Evolutionary conservation across 306 rosid genomes (phyloP).

Genomic region (Pyrus betulifolia): DNA sequence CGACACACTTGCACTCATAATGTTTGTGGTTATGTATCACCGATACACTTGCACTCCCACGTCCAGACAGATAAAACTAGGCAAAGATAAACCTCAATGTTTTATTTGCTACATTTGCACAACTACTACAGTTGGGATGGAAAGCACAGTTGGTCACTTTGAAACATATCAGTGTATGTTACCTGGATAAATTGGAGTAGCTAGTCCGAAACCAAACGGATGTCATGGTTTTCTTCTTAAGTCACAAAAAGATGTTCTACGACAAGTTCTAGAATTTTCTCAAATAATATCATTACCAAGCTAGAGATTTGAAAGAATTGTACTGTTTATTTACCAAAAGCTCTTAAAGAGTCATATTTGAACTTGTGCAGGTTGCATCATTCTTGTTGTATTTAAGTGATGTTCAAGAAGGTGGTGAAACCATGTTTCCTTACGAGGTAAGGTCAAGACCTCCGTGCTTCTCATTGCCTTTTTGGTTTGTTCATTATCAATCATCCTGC

Average conservation of each 20-base stretch:
- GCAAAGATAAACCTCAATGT: neutral
- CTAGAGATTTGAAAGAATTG: neutral
- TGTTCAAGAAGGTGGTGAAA: slow-evolving; percentile 86
- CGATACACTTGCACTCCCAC: neutral
- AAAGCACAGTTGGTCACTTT: neutral
- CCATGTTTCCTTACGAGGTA: slow-evolving; percentile 89
- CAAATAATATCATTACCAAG: too few relatives aligned
- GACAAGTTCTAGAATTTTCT: neutral
- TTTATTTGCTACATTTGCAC: neutral
- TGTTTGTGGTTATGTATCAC: neutral
- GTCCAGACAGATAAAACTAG: neutral
- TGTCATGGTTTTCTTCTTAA: neutral
- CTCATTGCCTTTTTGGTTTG: neutral
- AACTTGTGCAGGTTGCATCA: slow-evolving; percentile 55
- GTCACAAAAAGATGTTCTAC: neutral
- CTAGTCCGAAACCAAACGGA: neutral
- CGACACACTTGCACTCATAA: neutral
- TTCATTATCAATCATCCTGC: neutral
- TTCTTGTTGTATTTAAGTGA: slow-evolving; percentile 79
- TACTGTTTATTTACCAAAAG: neutral
- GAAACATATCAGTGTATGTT: neutral
- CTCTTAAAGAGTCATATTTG: neutral
- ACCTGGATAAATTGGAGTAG: neutral
- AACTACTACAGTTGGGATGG: neutral
- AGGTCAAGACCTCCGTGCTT: slow-evolving; percentile 8